phyloP scores from a whole-genome alignment of 1,284 basidiomycete genomes.

The Cutaneotrichosporon mucoides region DNA sequence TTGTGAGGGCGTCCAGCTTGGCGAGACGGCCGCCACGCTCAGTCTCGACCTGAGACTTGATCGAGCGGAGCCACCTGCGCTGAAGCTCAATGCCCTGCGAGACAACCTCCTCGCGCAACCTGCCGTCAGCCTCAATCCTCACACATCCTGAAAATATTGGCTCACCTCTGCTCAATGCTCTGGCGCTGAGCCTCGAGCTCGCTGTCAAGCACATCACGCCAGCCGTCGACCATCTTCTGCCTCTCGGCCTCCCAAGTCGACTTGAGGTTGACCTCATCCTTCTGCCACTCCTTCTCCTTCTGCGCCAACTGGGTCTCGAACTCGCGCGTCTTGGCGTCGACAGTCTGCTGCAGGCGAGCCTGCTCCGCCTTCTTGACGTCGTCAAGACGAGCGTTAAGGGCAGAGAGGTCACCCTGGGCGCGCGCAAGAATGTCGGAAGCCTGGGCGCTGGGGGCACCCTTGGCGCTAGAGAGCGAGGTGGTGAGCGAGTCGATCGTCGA shows the following conservation, averaged over 20 bases:
- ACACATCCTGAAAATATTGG: neutral
- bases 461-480: constrained; percentile 65
- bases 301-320: constrained; percentile 79
- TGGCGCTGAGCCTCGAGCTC: constrained; percentile 87
- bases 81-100: constrained; percentile 97
- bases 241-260: constrained; percentile 78
- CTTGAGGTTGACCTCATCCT: constrained; percentile 81
- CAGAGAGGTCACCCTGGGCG: constrained; percentile 78
- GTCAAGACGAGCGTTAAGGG: constrained; percentile 72
- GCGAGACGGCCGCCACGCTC: constrained; percentile 93
- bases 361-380: constrained; percentile 78
- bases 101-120: constrained; percentile 89
- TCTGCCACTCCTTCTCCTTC: constrained; percentile 77
- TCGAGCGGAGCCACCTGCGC: constrained; percentile 90
- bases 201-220: constrained; percentile 77
- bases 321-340: constrained; percentile 77
- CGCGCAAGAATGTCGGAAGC: constrained; percentile 55
- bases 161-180: constrained; percentile 87
- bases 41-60: constrained; percentile 92
- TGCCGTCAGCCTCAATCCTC: constrained; percentile 37
- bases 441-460: constrained; percentile 61
- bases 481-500: constrained; percentile 90
- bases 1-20: constrained; percentile 88
- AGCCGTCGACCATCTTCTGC: constrained; percentile 67
- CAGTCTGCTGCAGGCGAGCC: constrained; percentile 65